Evolutionary conservation across 2,329 filamentous ascomycete species (phyloP).

Genomic region (Drechmeria coniospora): DNA sequence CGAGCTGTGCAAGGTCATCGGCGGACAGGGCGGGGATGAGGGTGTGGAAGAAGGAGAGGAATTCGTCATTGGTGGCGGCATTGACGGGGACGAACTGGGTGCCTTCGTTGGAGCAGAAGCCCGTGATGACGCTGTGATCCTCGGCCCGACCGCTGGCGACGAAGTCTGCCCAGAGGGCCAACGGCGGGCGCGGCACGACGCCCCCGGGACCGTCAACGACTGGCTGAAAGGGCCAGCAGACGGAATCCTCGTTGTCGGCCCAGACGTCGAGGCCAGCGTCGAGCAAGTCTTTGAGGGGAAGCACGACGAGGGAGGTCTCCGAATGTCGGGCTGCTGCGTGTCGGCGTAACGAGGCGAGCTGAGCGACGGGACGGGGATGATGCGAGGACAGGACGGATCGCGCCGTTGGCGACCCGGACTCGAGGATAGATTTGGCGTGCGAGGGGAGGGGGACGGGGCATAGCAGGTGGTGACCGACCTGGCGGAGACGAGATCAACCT

Average conservation of each 20-base stretch:
- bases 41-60: constrained; percentile 42
- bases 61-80: constrained; percentile 31
- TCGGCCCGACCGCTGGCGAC: constrained; percentile 29
- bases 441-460: constrained; percentile 29
- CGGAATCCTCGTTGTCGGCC: constrained; percentile 22
- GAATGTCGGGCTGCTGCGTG: neutral
- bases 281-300: constrained; percentile 34
- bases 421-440: constrained; percentile 33
- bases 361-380: constrained; percentile 39
- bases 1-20: constrained; percentile 36
- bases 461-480: constrained; percentile 56
- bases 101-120: constrained; percentile 58
- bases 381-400: constrained; percentile 35
- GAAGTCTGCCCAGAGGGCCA: constrained; percentile 40
- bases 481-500: neutral
- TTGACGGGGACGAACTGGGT: constrained; percentile 42
- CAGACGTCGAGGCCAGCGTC: constrained; percentile 29
- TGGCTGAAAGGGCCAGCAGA: constrained; percentile 53
- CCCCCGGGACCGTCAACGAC: constrained; percentile 42
- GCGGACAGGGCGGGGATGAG: constrained; percentile 42
- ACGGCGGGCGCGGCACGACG: constrained; percentile 40
- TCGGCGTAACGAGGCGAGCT: constrained; percentile 24
- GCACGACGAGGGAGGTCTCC: constrained; percentile 19
- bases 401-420: constrained; percentile 40
- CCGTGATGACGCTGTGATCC: constrained; percentile 39